Base-by-base conservation (phyloP, 345 rosid species). In the Arabidopsis suecica region DNA sequence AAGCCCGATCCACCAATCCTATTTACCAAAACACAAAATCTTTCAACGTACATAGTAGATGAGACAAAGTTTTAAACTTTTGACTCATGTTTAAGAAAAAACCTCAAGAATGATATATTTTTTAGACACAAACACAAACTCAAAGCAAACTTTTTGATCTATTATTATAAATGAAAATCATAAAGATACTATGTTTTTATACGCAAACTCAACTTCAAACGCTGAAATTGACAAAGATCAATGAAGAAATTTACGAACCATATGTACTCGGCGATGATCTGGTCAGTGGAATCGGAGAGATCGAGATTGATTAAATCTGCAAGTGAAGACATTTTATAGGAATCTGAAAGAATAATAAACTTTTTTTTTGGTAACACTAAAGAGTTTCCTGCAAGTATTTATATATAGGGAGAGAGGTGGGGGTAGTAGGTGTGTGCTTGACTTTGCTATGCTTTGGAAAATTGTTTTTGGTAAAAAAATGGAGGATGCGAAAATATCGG, bases 1-100 rank as follows among this genome's bases (percentile, higher is more conserved):
- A 88, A 57, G 1, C 93, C 96, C 4, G 96, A 86, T 69, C 96
- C 96, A 50, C 93, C 96, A 18, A 88, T 83, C 93, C 93, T 90
- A 41, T 48, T 71, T 25, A 23, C 25, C 25, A 23, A 23, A 23
- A 37, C 47, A 44, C 66, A 75, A 36, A 16, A 45, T 25, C 59
- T 9, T 56, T 6, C 47, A 56, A 4, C 34, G 7, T 73, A 4
- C 34, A 5, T 73, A 40, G 9, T 55, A 13, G 51, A 38, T 12
- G 22, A 22, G 14, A 23, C 41, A 58, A 65, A 65, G 9, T 36
- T 18, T 20, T 9, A 3, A 32, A 45, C 25, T 34, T 72, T 38
- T 40, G 42, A 55, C 9, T 20, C 47, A 18, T 57, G 6, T 18
- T 0, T n/a, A 69, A 34, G 30, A 63, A 41, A 63, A 41, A 63